Evolutionary conservation across 176 grass and related monocot genomes (phyloP), one percentile per base, ranked within the genome.

Genomic region (Carex pumila): DNA sequence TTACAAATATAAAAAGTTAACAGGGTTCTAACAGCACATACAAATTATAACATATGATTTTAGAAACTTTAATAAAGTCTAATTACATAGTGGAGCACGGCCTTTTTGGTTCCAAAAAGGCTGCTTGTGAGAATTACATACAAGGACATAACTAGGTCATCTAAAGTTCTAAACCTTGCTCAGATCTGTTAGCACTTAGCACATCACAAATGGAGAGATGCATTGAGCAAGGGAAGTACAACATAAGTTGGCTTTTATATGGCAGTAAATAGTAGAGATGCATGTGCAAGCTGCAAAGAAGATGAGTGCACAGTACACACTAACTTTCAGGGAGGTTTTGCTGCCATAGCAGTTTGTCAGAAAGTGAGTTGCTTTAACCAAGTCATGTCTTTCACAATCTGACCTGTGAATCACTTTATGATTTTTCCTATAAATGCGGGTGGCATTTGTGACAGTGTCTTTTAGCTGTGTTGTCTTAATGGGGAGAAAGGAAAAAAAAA

Each of bases 401-500:
- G 81, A 83, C 81, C 39, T 83, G 81, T 83, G 81, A 83, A 69
- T 69, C 62, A 83, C 41, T 83, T 83, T 83, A 41, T 83, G 62
- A 83, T 65, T 25, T 83, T 49, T 66, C 81, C 81, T 83, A 83
- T 66, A 65, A 66, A 66, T 83, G 43, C 62, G 81, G 62, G 81
- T 83, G 81, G 62, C 81, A 66, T 52, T 36, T 83, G 81, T 55
- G 62, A 29, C 80, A 68, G 81, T 83, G 43, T 68, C 81, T 83
- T 83, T 83, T 83, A 83, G 81, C 62, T 18, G 81, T 54, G 58
- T 32, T 65, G 61, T 68, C 41, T 52, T 62, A 83, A 83, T 9
- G 6, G 73, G 73, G 73, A 34, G 52, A 78, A 36, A 36, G 49
- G 30, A 9, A 7, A 41, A 57, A 57, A 52, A 78, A 57, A 29